A percentile compares a stretch with the other conserved stretches of the same genome.
These are phyloP conservation scores for Salinomyces thailandicus DNA, from an alignment of 2,329 filamentous ascomycete species.

Conservation along the genomic window DNA sequence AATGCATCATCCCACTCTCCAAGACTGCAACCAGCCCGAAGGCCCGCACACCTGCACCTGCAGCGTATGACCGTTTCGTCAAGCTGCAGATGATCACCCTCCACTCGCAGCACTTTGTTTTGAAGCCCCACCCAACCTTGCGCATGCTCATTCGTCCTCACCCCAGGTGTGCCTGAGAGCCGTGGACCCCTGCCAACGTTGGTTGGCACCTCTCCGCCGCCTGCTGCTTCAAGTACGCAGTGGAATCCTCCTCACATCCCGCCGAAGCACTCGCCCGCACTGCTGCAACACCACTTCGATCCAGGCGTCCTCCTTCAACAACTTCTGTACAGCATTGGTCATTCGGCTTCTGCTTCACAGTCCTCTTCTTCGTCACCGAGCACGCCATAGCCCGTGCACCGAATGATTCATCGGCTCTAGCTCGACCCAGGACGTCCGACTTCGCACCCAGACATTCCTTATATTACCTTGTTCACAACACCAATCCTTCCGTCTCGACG, in stretches of 20 bases:
- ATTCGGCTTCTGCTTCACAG: constrained; percentile 3
- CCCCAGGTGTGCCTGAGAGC: constrained; percentile 7
- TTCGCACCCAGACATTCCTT: background rate
- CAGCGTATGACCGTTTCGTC: background rate
- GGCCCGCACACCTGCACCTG: constrained; percentile 1
- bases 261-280: background rate
- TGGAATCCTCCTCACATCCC: background rate
- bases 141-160: constrained; percentile 3
- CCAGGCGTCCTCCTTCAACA: too few species aligned
- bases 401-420: constrained; percentile 10
- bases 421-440: background rate
- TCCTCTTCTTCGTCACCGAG: constrained; percentile 7
- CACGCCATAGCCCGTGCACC: constrained; percentile 12
- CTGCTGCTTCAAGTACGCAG: constrained; percentile 5
- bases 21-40: too few species aligned
- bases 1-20: too few species aligned
- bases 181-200: constrained; percentile 1
- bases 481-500: constrained; percentile 1
- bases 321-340: constrained; percentile 2
- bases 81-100: background rate
- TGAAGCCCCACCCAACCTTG: background rate
- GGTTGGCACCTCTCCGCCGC: background rate
- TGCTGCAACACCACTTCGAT: too few species aligned
- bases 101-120: background rate
- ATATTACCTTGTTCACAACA: too few species aligned